Conservation (phyloP, 2,329 filamentous ascomycete species). For the Podosphaera xanthii region DNA sequence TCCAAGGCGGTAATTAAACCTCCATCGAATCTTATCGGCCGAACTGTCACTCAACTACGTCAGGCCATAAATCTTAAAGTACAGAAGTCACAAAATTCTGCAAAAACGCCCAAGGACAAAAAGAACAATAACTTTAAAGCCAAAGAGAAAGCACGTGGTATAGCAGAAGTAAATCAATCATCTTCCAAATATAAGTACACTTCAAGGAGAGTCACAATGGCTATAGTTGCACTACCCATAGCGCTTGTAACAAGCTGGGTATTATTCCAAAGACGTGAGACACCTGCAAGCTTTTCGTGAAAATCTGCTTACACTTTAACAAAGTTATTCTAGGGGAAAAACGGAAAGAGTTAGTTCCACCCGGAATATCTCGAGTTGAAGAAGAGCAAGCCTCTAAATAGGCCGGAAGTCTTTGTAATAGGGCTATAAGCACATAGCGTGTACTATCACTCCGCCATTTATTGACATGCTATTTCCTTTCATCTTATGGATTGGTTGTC, state of each 20-base stretch:
- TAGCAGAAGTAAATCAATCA: background rate
- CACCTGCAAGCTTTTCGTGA: background rate
- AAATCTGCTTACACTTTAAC: background rate
- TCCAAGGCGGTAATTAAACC: background rate
- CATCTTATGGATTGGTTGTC: background rate
- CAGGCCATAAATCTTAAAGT: background rate
- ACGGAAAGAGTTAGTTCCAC: background rate
- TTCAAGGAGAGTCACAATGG: background rate
- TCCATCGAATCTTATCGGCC: background rate
- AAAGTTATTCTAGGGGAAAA: background rate
- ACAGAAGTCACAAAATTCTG: background rate
- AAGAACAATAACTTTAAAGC: background rate
- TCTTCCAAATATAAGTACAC: background rate
- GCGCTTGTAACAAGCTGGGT: conserved; percentile 2
- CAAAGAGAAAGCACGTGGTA: background rate
- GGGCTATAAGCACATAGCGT: background rate
- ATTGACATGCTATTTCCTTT: background rate
- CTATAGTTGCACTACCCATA: conserved; percentile 2
- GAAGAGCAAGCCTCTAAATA: background rate
- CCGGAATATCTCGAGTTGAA: background rate
- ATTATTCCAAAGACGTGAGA: conserved; percentile 3
- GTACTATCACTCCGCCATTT: background rate
- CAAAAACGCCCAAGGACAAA: background rate
- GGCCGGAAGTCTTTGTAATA: background rate
- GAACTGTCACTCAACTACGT: background rate